These are phyloP conservation scores for Saprolegnia diclina DNA, from an alignment of 352 stramenopile species.

Conservation along the genomic window DNA sequence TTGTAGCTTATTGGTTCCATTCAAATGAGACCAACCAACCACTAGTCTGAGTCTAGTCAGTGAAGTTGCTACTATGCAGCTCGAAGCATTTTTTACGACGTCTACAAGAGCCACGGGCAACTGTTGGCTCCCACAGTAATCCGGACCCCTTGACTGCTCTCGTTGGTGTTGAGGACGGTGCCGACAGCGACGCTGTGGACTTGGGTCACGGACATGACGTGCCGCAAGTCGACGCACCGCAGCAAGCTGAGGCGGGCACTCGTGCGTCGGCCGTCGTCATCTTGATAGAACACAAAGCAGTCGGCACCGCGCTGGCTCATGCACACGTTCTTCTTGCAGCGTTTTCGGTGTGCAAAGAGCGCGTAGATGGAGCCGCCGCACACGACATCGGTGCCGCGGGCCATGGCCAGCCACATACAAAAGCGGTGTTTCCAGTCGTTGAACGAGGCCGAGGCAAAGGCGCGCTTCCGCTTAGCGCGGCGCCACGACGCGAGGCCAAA, in stretches of 20 bases:
- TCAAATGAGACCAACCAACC: too few species aligned
- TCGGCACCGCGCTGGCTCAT: slow-evolving; percentile 8
- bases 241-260: slow-evolving; percentile 1
- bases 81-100: neutral
- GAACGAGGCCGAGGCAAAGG: neutral
- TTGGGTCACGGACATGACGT: neutral
- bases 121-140: neutral
- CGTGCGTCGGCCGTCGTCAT: neutral
- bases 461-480: neutral
- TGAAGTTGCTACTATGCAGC: too few species aligned
- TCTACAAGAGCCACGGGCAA: neutral
- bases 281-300: neutral
- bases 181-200: neutral
- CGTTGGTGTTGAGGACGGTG: neutral
- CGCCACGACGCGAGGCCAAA: neutral
- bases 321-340: neutral
- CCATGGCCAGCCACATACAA: neutral
- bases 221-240: neutral
- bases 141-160: neutral
- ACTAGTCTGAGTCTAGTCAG: too few species aligned
- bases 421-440: neutral
- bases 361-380: neutral
- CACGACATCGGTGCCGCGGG: neutral
- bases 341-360: neutral
- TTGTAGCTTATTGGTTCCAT: too few species aligned